Conservation (phyloP, 106 monocot genomes). For the Hemerocallis citrina region DNA sequence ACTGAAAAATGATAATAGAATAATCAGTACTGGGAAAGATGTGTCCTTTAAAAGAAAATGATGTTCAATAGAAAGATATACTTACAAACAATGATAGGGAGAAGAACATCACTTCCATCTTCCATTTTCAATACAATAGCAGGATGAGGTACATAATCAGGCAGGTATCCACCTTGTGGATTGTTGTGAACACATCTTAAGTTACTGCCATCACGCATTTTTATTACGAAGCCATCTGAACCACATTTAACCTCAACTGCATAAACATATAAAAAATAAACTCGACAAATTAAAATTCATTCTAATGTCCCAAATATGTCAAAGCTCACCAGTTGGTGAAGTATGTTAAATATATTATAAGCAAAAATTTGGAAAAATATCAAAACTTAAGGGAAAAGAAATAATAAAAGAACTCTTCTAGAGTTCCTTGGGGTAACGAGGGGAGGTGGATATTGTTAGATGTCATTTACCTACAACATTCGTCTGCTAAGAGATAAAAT, state of each 20-base stretch:
- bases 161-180: constrained; percentile 33
- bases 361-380: too few relatives aligned
- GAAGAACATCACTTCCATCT: constrained; percentile 75
- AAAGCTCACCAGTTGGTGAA: too few relatives aligned
- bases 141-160: constrained; percentile 68
- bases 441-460: too few relatives aligned
- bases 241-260: constrained; percentile 73
- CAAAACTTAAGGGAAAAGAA: too few relatives aligned
- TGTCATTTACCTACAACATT: too few relatives aligned
- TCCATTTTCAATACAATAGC: constrained; percentile 85
- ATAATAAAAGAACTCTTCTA: too few relatives aligned
- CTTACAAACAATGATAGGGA: constrained; percentile 82
- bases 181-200: constrained; percentile 59
- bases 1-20: constrained; percentile 22
- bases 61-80: constrained; percentile 2
- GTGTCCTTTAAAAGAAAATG: background rate
- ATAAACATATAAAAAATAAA: too few relatives aligned
- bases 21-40: background rate
- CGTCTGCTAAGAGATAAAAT: too few relatives aligned
- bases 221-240: constrained; percentile 62
- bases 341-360: too few relatives aligned
- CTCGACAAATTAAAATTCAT: background rate
- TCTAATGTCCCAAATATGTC: background rate
- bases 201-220: constrained; percentile 63
- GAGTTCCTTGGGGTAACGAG: too few relatives aligned